These are phyloP conservation scores for Botrytis paeoniae DNA, from an alignment of 2,329 filamentous ascomycete genomes.

Conservation along the genomic window DNA sequence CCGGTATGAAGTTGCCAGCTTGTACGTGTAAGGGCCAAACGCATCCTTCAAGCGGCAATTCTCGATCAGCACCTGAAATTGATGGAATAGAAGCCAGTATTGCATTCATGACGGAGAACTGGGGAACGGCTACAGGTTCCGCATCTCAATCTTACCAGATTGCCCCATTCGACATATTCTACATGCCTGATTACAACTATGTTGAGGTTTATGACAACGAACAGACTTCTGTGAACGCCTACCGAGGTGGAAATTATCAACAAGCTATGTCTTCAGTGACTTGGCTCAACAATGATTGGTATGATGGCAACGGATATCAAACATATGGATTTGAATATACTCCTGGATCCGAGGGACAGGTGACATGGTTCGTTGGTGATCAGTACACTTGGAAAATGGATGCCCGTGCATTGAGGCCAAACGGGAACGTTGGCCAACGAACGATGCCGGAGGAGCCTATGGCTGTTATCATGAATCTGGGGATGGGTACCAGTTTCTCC, in stretches of 20 bases:
- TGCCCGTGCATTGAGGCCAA: conserved; percentile 58
- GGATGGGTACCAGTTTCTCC: conserved; percentile 66
- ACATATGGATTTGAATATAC: conserved; percentile 62
- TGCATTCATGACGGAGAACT: conserved; percentile 38
- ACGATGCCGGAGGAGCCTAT: conserved; percentile 65
- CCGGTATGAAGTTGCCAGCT: conserved; percentile 67
- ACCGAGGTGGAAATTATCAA: conserved; percentile 60
- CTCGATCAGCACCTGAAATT: conserved; percentile 67
- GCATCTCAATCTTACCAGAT: conserved; percentile 66
- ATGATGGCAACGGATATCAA: conserved; percentile 61
- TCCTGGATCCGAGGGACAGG: conserved; percentile 56
- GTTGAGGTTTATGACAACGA: conserved; percentile 61
- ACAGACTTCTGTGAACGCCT: conserved; percentile 56
- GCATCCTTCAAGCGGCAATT: conserved; percentile 63
- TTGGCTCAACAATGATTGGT: conserved; percentile 64
- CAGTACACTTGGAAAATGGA: conserved; percentile 63
- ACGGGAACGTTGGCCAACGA: conserved; percentile 67
- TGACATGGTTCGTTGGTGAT: conserved; percentile 68
- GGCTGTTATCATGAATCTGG: conserved; percentile 65
- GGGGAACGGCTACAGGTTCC: conserved; percentile 49
- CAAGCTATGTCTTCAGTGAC: conserved; percentile 60
- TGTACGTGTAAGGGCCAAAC: conserved; percentile 64
- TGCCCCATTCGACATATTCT: conserved; percentile 69
- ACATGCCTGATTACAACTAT: conserved; percentile 63
- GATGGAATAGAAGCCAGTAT: conserved; percentile 68